These are phyloP conservation scores for Zychaea mexicana DNA, from an alignment of 371 early-diverging fungal species.

Conservation along the genomic window DNA sequence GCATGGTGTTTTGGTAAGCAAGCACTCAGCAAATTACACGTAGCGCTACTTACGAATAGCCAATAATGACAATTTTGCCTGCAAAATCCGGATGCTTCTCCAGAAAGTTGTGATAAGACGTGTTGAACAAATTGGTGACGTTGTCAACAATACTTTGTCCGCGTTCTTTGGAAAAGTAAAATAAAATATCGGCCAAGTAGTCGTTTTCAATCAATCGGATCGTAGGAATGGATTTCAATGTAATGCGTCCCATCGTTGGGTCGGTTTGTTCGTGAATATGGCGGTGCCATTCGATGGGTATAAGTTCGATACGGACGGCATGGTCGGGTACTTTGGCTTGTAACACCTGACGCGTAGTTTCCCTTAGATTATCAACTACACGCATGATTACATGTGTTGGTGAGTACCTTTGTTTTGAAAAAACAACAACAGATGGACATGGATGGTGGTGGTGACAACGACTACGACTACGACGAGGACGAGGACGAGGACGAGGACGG, in stretches of 20 bases:
- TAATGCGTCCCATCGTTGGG: conserved; percentile 50
- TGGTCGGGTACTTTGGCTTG: conserved; percentile 55
- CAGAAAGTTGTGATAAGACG: conserved; percentile 55
- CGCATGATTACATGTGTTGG: not conserved
- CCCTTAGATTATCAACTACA: conserved; percentile 55
- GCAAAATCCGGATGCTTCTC: conserved; percentile 57
- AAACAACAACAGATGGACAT: too few relatives aligned
- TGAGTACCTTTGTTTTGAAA: too few relatives aligned
- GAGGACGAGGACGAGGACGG: too few relatives aligned
- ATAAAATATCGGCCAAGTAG: conserved; percentile 68
- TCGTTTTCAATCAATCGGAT: conserved; percentile 70
- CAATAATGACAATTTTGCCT: conserved; percentile 61
- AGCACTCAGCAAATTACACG: too few relatives aligned
- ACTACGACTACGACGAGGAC: too few relatives aligned
- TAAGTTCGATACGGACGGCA: conserved; percentile 49
- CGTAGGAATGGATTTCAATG: conserved; percentile 67
- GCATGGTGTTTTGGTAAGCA: too few relatives aligned
- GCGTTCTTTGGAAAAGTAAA: conserved; percentile 57
- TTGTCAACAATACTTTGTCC: conserved; percentile 61
- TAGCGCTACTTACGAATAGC: conserved; percentile 58
- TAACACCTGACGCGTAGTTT: conserved; percentile 55
- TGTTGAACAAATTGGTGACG: conserved; percentile 59
- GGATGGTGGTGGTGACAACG: too few relatives aligned
- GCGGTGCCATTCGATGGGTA: conserved; percentile 57
- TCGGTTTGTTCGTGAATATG: conserved; percentile 61